Base-by-base conservation (phyloP, 1,284 basidiomycete species). In the Acaromyces ingoldii region DNA sequence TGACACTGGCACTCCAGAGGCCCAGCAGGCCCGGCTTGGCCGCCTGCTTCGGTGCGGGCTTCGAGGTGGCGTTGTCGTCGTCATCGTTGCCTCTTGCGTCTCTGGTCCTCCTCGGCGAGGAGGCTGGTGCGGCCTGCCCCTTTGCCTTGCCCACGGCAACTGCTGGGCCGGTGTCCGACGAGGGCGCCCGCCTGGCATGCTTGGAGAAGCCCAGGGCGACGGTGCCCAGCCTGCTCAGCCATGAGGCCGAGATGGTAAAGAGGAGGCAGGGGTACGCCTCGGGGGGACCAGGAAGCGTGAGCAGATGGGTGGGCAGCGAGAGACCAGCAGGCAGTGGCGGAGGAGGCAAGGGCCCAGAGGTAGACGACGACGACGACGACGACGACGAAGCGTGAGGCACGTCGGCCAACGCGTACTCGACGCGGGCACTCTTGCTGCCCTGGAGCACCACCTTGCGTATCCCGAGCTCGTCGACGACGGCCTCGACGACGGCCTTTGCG, bases 401-500 rank as follows among this genome's bases (percentile, higher is more conserved):
- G 29, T 55, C 50, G 22, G 60, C 56, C 3, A 67, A 26, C 2
- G 59, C 63, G 31, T 75, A 75, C 33, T 75, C 67, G 15, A 76
- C 67, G n/a, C 70, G 55, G 17, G 71, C 72, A 10, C 67, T 67
- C 56, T 74, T 76, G 51, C 67, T 67, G 0, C 76, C 76, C 25
- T 72, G 66, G 6, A 70, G 55, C 10, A 76, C 64, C 0, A 80
- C 77, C 65, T 81, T 85, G 5, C 83, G 78, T 25, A 91, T 77
- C 4, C 88, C 88, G 11, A 90, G 79, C 67, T 87, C 83, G 40
- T 83, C 82, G 22, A 82, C 69, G 6, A 86, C 76, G 13, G 72
- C 65, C 31, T 82, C 77, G 40, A 88, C 72, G 1, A 60, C 38
- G 17, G 66, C 66, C 2, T 37, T 47, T 1, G 63, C 62, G 25